A percentile compares a stretch with the other conserved stretches of the same genome.
Conservation (phyloP, 352 stramenopile genomes). For the Globisporangium uncinulatum region DNA sequence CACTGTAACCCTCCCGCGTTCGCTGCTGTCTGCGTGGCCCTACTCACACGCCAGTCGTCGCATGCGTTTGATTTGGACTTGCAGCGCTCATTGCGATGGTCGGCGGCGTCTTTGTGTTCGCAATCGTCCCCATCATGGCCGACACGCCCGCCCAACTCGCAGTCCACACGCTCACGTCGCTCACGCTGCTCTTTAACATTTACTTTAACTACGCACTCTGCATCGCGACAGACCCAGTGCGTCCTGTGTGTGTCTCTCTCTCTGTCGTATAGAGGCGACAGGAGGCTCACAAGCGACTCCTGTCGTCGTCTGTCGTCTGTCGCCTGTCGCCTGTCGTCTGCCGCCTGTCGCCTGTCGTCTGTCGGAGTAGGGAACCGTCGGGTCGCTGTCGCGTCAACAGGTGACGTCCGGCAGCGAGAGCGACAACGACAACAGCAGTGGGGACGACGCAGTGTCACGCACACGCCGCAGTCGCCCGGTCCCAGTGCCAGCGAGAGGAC, state of each 20-base stretch:
- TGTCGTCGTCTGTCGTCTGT: too few species aligned
- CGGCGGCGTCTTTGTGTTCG: conserved; percentile 37
- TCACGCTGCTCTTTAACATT: conserved; percentile 53
- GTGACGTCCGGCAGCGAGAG: neutral
- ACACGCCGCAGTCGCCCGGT: conserved; percentile 11
- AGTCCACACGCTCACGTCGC: conserved; percentile 21
- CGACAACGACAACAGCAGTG: conserved; percentile 7
- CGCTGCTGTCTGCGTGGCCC: neutral
- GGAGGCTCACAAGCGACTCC: conserved; percentile 7
- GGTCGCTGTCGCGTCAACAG: neutral
- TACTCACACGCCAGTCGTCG: neutral
- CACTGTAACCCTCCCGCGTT: neutral
- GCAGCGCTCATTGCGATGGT: conserved; percentile 40
- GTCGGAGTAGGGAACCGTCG: conserved; percentile 5
- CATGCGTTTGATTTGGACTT: too few species aligned
- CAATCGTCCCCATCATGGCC: conserved; percentile 45
- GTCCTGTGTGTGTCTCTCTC: neutral
- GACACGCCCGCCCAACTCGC: conserved; percentile 23
- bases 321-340: too few species aligned
- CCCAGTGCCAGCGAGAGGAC: conserved; percentile 4
- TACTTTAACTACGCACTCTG: conserved; percentile 77
- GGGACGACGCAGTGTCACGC: conserved; percentile 15
- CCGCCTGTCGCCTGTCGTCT: too few species aligned
- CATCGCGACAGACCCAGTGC: conserved; percentile 49
- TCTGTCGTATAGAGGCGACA: too few species aligned